These are phyloP conservation scores for Protomyces macrosporus DNA, from an alignment of 1,139 yeast genomes.

Conservation along the genomic window DNA sequence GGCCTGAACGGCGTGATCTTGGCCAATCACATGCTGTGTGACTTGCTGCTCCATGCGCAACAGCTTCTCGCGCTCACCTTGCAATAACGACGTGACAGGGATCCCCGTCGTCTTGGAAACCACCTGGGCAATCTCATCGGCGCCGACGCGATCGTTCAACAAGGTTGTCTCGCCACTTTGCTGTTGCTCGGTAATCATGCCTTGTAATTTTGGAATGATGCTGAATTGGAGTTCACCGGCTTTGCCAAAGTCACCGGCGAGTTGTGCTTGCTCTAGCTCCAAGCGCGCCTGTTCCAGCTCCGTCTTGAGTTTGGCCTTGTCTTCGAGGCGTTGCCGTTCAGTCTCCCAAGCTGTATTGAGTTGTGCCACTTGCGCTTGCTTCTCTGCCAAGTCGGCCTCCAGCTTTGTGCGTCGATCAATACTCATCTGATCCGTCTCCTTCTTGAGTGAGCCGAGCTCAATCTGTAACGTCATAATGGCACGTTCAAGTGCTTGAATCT, in stretches of 20 bases:
- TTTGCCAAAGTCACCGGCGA: conserved; percentile 76
- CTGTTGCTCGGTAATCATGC: conserved; percentile 48
- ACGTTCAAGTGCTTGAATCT: conserved; percentile 82
- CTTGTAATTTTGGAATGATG: conserved; percentile 72
- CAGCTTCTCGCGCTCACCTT: conserved; percentile 88
- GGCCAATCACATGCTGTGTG: conserved; percentile 80
- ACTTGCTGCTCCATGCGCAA: conserved; percentile 79
- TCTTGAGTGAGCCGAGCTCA: conserved; percentile 84
- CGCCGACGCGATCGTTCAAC: conserved; percentile 85
- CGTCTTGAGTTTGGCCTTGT: conserved; percentile 69
- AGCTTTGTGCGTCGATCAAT: conserved; percentile 63
- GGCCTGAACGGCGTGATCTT: conserved; percentile 86
- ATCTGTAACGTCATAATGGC: conserved; percentile 89
- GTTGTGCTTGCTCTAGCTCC: conserved; percentile 74
- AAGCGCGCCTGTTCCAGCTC: conserved; percentile 77
- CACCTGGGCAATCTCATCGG: conserved; percentile 89
- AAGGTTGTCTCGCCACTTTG: conserved; percentile 40
- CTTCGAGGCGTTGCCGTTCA: conserved; percentile 64
- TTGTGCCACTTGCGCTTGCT: conserved; percentile 59
- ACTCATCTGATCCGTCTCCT: conserved; percentile 83
- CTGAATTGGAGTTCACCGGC: conserved; percentile 90
- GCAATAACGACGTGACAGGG: conserved; percentile 84
- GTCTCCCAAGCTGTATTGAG: conserved; percentile 80
- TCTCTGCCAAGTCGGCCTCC: conserved; percentile 58
- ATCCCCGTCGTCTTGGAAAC: conserved; percentile 94